phyloP scores from a whole-genome alignment of 1,284 basidiomycete species.

The Microbotryum lychnidis-dioicae region DNA sequence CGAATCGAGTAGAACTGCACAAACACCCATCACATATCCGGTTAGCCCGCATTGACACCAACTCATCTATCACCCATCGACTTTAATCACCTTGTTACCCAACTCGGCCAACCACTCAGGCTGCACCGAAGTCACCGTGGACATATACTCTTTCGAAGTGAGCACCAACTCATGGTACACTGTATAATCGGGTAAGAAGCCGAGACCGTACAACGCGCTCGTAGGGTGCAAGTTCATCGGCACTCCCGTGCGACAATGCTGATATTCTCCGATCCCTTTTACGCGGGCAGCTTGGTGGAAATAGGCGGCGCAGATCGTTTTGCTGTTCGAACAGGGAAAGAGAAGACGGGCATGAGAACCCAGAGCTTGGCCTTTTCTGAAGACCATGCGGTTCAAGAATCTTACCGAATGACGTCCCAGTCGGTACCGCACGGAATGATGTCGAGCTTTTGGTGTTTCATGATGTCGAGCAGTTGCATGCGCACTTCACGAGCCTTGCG shows the following conservation, averaged over 20 bases:
- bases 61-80: slow-evolving; percentile 66
- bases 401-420: slow-evolving; percentile 80
- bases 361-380: background rate
- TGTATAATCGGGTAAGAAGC: slow-evolving; percentile 88
- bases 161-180: slow-evolving; percentile 89
- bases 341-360: slow-evolving; percentile 22
- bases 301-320: slow-evolving; percentile 95
- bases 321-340: slow-evolving; percentile 49
- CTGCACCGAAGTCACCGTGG: slow-evolving; percentile 88
- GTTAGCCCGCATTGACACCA: background rate
- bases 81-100: slow-evolving; percentile 59
- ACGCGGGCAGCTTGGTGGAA: slow-evolving; percentile 98
- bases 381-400: background rate
- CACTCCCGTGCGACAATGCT: slow-evolving; percentile 89
- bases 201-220: slow-evolving; percentile 88
- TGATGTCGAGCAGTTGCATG: slow-evolving; percentile 91
- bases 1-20: slow-evolving; percentile 4
- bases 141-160: slow-evolving; percentile 92
- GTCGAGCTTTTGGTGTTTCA: slow-evolving; percentile 95
- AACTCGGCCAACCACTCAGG: slow-evolving; percentile 73
- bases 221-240: slow-evolving; percentile 93
- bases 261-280: slow-evolving; percentile 97
- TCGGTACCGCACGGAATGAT: slow-evolving; percentile 84
- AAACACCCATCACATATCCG: background rate
- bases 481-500: slow-evolving; percentile 96